Evolutionary conservation across 164 flowering plant genomes (phyloP).

Genomic region (Dillenia suffruticosa): DNA sequence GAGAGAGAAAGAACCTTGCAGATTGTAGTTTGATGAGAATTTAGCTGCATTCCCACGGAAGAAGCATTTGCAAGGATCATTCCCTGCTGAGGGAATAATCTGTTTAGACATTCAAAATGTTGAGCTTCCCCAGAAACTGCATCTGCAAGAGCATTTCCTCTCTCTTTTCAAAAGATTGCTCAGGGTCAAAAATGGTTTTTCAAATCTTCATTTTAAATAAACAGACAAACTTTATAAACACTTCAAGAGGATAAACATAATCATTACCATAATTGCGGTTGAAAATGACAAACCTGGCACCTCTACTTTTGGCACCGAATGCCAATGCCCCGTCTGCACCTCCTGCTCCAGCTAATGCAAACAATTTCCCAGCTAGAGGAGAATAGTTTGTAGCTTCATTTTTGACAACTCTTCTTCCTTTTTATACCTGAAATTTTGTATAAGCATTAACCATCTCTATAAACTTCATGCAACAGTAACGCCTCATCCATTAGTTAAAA

Average conservation of each 20-base stretch:
- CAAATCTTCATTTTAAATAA: too few relatives aligned
- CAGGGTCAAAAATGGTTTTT: not conserved
- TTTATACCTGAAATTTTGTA: not conserved
- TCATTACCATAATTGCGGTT: constrained; percentile 33
- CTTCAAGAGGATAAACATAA: too few relatives aligned
- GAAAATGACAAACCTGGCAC: constrained; percentile 30
- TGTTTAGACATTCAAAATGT: constrained; percentile 18
- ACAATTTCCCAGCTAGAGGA: constrained; percentile 30
- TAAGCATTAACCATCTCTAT: too few relatives aligned
- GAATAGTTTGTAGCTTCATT: constrained; percentile 14
- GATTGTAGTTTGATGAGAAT: constrained; percentile 34
- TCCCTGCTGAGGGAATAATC: constrained; percentile 38
- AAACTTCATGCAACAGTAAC: too few relatives aligned
- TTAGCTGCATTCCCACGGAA: constrained; percentile 58
- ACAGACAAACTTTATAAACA: too few relatives aligned
- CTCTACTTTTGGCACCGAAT: too few relatives aligned
- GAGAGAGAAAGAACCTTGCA: constrained; percentile 34
- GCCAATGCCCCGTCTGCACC: constrained; percentile 46
- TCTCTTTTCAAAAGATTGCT: constrained; percentile 20
- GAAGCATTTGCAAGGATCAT: constrained; percentile 64
- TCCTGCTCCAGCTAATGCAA: constrained; percentile 40
- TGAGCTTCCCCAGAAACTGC: constrained; percentile 47
- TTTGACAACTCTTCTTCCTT: constrained; percentile 12
- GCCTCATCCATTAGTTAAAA: too few relatives aligned
- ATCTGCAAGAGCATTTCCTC: constrained; percentile 45